Evolutionary conservation across 2,329 filamentous ascomycete genomes (phyloP).

Genomic region (Macrophomina pseudophaseolina): DNA sequence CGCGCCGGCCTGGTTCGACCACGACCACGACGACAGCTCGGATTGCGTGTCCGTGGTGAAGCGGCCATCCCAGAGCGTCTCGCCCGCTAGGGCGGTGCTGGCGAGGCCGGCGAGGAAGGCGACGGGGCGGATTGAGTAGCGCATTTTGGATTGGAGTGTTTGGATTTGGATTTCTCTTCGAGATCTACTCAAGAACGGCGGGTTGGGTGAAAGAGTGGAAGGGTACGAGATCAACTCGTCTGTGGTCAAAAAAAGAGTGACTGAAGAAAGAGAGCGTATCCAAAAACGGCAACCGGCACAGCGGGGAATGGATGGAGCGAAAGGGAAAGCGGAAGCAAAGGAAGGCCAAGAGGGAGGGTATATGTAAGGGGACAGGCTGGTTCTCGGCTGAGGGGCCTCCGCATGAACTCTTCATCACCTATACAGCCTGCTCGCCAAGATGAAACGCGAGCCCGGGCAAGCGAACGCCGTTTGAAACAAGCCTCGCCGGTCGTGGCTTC

Average conservation of each 20-base stretch:
- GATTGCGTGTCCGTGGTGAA: constrained; percentile 65
- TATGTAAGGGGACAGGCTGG: constrained; percentile 9
- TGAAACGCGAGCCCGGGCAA: constrained; percentile 18
- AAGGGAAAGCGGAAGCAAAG: not conserved
- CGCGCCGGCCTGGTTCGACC: constrained; percentile 69
- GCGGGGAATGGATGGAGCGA: constrained; percentile 11
- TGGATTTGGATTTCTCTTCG: not conserved
- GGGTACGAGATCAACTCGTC: constrained; percentile 26
- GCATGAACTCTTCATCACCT: constrained; percentile 16
- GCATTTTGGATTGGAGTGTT: constrained; percentile 4
- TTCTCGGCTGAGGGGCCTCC: not conserved
- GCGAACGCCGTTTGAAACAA: constrained; percentile 21
- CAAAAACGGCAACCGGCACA: constrained; percentile 23
- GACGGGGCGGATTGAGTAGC: not conserved
- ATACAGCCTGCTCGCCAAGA: constrained; percentile 11
- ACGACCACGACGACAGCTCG: constrained; percentile 63
- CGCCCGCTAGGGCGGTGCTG: constrained; percentile 17
- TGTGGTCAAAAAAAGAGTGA: constrained; percentile 4
- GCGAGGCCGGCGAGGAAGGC: constrained; percentile 10
- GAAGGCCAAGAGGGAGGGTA: constrained; percentile 14
- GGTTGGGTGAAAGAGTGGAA: constrained; percentile 15
- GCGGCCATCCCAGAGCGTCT: constrained; percentile 65
- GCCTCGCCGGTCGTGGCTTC: not conserved
- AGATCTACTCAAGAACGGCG: constrained; percentile 22
- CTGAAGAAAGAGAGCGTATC: constrained; percentile 21